Evolutionary conservation across 345 rosid genomes (phyloP).

Genomic region (Gossypium australe): DNA sequence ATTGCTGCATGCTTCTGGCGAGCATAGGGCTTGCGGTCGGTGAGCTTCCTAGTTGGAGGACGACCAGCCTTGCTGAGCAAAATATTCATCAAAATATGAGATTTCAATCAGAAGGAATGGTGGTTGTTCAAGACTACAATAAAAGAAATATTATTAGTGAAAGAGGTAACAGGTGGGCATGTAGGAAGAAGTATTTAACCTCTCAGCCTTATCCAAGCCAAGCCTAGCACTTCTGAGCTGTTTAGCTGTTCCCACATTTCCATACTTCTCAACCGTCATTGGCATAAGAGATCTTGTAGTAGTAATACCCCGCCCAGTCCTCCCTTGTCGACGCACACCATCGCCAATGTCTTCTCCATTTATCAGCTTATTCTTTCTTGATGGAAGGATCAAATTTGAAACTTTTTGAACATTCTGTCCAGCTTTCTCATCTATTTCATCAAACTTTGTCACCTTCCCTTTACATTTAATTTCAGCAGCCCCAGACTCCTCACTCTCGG

Average conservation of each 20-base stretch:
- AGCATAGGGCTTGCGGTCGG: conserved; percentile 79
- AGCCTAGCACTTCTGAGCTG: conserved; percentile 73
- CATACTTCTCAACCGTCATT: conserved; percentile 51
- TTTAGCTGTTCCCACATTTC: conserved; percentile 69
- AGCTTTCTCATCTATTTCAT: conserved; percentile 73
- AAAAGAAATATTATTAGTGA: background rate
- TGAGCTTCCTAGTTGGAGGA: conserved; percentile 82
- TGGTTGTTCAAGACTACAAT: background rate
- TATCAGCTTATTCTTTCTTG: conserved; percentile 72
- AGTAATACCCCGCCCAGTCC: conserved; percentile 66
- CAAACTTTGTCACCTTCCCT: conserved; percentile 63
- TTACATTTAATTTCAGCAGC: conserved; percentile 67
- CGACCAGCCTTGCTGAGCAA: conserved; percentile 80
- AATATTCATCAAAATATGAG: conserved; percentile 27
- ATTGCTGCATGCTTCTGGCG: conserved; percentile 62
- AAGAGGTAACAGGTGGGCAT: background rate
- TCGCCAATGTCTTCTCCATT: conserved; percentile 68
- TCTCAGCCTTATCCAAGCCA: conserved; percentile 65
- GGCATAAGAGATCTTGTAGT: conserved; percentile 65
- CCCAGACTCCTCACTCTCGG: conserved; percentile 93
- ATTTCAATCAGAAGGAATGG: conserved; percentile 5
- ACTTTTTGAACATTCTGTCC: conserved; percentile 61
- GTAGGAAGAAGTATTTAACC: conserved; percentile 37
- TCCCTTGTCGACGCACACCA: conserved; percentile 83
- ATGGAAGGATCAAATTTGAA: conserved; percentile 45